Base-by-base conservation (phyloP, 1,284 basidiomycete genomes). In the Taiwanofungus camphoratus region DNA sequence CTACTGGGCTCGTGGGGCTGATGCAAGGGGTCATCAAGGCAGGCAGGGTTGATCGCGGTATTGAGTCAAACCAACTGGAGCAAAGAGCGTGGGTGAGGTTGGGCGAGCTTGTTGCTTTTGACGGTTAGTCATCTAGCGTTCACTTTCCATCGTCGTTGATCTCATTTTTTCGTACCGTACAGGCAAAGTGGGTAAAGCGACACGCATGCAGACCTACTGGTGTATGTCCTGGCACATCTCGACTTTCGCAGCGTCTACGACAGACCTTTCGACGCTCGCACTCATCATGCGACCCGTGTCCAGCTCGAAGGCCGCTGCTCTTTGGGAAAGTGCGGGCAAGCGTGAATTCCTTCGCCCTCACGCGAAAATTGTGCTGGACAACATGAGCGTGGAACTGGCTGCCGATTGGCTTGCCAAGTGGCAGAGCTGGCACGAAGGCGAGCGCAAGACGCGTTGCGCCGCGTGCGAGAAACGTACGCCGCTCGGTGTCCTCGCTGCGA, bases 241-340 rank as follows among this genome's bases (percentile, higher is more conserved):
- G 19, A 61, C 62, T 42, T 64, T 62, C 47, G 57, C 55, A 21
- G 63, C 62, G 0, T 65, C 69, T 1, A 63, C 74, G 2, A 66
- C 65, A 3, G 74, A 82, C 36, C 60, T 79, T n/a, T 67, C 69
- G 5, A 81, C 80, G 0, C 67, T 80, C 13, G 74, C 82, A 0
- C 63, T 86, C 19, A 67, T 79, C 37, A 60, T 78, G 20, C 68
- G 67, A 38, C 58, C 65, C 52, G 39, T 73, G 50, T 66, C 66
- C 54, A 53, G 51, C 19, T 54, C 77, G 3, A 68, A 69, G 19
- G 62, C 67, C 2, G 40, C 49, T 15, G 51, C 53, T 39, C 55
- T 67, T 19, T 64, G 65, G 64, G 55, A 55, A 3, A 52, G 56
- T 29, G 58, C 54, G 33, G 55, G 51, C 37, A 52, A 55, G 41